Conservation (phyloP, 1,139 yeast genomes). For the Diutina ranongensis region DNA sequence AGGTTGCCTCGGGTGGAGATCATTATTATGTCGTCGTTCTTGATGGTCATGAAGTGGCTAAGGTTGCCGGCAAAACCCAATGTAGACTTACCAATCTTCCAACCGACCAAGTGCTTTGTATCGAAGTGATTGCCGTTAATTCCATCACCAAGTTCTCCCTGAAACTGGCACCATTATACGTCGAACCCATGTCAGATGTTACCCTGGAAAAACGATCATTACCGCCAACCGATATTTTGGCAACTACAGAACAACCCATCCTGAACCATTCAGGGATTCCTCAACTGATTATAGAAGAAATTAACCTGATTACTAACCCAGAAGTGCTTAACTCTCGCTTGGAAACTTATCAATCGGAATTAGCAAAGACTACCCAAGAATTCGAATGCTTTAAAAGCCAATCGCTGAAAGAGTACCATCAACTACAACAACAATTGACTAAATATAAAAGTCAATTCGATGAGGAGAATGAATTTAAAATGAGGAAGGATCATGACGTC, state of each 20-base stretch:
- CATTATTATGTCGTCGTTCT: conserved; percentile 25
- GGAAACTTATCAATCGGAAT: conserved; percentile 20
- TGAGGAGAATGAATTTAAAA: conserved; percentile 21
- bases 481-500: conserved; percentile 22
- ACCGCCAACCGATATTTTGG: not conserved
- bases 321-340: conserved; percentile 17
- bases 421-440: conserved; percentile 15
- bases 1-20: conserved; percentile 25
- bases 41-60: conserved; percentile 28
- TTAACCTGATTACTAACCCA: conserved; percentile 13
- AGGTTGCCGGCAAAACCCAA: conserved; percentile 21
- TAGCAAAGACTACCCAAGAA: conserved; percentile 17
- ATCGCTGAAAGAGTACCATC: conserved; percentile 15
- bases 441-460: conserved; percentile 19
- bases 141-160: conserved; percentile 26
- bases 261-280: conserved; percentile 8
- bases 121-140: conserved; percentile 31
- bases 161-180: conserved; percentile 22
- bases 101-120: conserved; percentile 20
- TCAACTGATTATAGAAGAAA: conserved; percentile 13
- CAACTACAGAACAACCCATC: conserved; percentile 8
- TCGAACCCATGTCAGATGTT: conserved; percentile 7
- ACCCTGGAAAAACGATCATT: not conserved
- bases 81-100: conserved; percentile 26
- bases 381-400: conserved; percentile 14